Percentiles rank a stretch among this genome's conserved stretches.
phyloP scores from a whole-genome alignment of 345 rosid species.

The Citrus glauca region DNA sequence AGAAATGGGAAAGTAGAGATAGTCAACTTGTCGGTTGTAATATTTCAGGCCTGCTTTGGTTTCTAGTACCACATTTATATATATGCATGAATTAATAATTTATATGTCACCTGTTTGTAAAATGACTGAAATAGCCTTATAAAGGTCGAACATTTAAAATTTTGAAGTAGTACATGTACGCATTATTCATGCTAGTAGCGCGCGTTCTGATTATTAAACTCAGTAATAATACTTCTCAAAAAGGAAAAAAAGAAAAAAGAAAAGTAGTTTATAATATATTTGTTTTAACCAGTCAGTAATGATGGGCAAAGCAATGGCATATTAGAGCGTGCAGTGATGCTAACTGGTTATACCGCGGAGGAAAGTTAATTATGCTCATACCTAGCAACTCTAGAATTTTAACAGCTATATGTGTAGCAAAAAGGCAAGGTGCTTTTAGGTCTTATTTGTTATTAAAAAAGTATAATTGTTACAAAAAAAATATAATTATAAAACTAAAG shows the following conservation, averaged over 20 bases:
- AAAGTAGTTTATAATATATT: background rate
- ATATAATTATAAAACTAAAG: no score
- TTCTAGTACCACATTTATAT: background rate
- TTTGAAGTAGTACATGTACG: background rate
- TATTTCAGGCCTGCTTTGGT: slow-evolving; percentile 1
- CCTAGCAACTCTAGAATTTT: background rate
- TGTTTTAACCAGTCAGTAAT: slow-evolving; percentile 4
- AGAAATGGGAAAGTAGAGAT: background rate
- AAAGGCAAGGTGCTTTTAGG: no score
- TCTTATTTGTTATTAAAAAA: no score
- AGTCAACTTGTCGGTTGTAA: slow-evolving; percentile 28
- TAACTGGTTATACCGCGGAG: background rate
- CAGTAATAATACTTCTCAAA: background rate
- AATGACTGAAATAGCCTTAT: background rate
- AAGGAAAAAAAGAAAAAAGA: no score
- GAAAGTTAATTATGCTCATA: background rate
- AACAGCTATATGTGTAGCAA: no score
- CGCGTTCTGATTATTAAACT: no score
- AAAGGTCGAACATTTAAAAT: background rate
- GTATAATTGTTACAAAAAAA: no score
- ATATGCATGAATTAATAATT: background rate
- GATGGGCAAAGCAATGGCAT: background rate
- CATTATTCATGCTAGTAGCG: no score
- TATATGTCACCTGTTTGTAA: background rate
- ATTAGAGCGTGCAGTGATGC: background rate